Evolutionary conservation across 139 green algal species (phyloP).

Genomic region (Chlamydomonas asymmetrica): DNA sequence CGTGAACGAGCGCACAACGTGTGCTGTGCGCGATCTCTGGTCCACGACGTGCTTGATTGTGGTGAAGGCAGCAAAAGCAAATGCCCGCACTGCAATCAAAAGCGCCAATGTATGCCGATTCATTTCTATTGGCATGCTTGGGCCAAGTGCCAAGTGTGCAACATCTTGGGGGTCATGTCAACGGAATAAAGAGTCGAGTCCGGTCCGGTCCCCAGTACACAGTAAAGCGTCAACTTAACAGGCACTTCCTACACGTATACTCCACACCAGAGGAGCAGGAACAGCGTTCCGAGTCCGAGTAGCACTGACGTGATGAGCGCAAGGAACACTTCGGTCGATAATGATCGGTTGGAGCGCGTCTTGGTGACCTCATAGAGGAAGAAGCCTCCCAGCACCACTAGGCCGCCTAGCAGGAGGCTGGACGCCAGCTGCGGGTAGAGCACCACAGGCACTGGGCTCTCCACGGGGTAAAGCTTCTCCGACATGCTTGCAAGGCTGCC

Average conservation of each 20-base stretch:
- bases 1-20: neutral
- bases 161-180: neutral
- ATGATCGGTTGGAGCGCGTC: slow-evolving; percentile 32
- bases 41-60: neutral
- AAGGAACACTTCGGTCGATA: slow-evolving; percentile 33
- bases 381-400: slow-evolving; percentile 32
- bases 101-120: too few species aligned
- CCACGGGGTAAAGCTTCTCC: slow-evolving; percentile 25
- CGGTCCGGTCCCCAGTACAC: too few species aligned
- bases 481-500: too few species aligned
- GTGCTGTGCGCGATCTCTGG: neutral
- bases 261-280: slow-evolving; percentile 51
- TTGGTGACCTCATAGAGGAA: slow-evolving; percentile 54
- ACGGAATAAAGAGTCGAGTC: too few species aligned
- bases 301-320: slow-evolving; percentile 36
- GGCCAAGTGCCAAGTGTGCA: too few species aligned
- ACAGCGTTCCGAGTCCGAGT: slow-evolving; percentile 46
- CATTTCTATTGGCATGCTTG: too few species aligned
- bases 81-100: neutral
- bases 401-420: slow-evolving; percentile 22
- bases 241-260: slow-evolving; percentile 60
- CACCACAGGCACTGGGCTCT: slow-evolving; percentile 23
- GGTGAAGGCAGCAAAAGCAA: neutral
- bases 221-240: too few species aligned
- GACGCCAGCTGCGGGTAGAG: slow-evolving; percentile 45